These are phyloP conservation scores for Mortierella sp. DNA, from an alignment of 371 early-diverging fungal species.

Conservation along the genomic window DNA sequence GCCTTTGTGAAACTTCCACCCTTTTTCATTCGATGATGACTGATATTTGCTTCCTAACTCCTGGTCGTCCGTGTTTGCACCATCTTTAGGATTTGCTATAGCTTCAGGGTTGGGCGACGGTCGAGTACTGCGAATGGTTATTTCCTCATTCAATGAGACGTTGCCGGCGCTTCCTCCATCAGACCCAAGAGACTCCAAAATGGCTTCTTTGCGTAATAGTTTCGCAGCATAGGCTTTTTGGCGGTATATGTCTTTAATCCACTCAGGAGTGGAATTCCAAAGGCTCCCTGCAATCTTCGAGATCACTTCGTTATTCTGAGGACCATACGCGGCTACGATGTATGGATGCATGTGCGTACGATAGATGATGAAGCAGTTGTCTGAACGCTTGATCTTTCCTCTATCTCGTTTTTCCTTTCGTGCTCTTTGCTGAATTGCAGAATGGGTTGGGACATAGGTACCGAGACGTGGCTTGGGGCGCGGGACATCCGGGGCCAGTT, in stretches of 20 bases:
- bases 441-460: slow-evolving; percentile 25
- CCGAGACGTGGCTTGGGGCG: slow-evolving; percentile 19
- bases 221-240: no score
- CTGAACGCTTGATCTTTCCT: slow-evolving; percentile 33
- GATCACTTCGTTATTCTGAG: slow-evolving; percentile 43
- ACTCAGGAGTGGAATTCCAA: slow-evolving; percentile 29
- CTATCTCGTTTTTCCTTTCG: slow-evolving; percentile 27
- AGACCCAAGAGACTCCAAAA: no score
- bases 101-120: no score
- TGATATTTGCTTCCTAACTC: no score
- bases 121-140: no score
- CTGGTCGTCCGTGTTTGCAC: no score
- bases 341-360: slow-evolving; percentile 24
- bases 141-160: no score
- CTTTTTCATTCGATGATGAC: no score
- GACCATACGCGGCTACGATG: slow-evolving; percentile 26
- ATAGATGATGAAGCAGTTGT: slow-evolving; percentile 45
- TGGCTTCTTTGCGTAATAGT: no score
- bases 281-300: slow-evolving; percentile 35
- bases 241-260: slow-evolving; percentile 25
- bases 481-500: slow-evolving; percentile 13
- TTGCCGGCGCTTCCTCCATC: no score
- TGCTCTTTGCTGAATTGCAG: slow-evolving; percentile 32
- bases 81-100: no score
- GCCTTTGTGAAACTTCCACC: no score